Percentiles rank a stretch among this genome's conserved stretches.
phyloP scores from a whole-genome alignment of 257 asterid genomes.

The Thymus quinquecostatus region DNA sequence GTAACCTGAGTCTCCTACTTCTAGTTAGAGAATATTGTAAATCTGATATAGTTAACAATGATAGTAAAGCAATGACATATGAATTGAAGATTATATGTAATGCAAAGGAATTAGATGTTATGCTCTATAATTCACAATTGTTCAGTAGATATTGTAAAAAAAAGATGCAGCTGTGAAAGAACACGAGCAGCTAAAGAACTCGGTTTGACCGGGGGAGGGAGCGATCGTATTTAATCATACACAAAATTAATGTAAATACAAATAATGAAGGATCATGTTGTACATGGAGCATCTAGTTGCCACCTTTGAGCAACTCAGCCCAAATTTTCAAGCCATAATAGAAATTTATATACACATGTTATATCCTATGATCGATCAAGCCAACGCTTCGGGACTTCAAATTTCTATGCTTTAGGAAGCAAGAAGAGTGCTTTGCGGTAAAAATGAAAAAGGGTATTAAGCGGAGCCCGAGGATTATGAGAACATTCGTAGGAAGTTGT shows the following conservation, averaged over 20 bases:
- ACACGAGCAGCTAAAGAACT: background rate
- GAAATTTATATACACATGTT: constrained; percentile 35
- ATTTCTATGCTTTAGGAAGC: constrained; percentile 38
- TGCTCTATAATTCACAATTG: no score
- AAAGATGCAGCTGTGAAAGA: no score
- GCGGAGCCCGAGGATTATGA: constrained; percentile 41
- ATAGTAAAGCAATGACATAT: no score
- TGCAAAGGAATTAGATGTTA: no score
- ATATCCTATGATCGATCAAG: constrained; percentile 35
- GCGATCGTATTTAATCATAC: constrained; percentile 30
- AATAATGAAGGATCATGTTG: constrained; percentile 30
- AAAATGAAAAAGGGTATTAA: background rate
- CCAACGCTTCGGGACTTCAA: constrained; percentile 35
- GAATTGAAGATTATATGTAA: no score
- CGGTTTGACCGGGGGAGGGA: background rate
- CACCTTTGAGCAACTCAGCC: constrained; percentile 30
- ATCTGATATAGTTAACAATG: no score
- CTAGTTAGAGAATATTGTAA: no score
- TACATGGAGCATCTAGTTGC: constrained; percentile 35
- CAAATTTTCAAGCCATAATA: constrained; percentile 18
- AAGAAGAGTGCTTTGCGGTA: constrained; percentile 29
- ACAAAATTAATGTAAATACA: constrained; percentile 37
- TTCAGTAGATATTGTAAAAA: no score
- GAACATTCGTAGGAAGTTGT: constrained; percentile 88
- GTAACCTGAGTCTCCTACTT: no score